Percentiles rank a stretch among this genome's conserved stretches.
phyloP scores from a whole-genome alignment of 768 basidiomycete genomes.

The Rhodotorula graminis region DNA sequence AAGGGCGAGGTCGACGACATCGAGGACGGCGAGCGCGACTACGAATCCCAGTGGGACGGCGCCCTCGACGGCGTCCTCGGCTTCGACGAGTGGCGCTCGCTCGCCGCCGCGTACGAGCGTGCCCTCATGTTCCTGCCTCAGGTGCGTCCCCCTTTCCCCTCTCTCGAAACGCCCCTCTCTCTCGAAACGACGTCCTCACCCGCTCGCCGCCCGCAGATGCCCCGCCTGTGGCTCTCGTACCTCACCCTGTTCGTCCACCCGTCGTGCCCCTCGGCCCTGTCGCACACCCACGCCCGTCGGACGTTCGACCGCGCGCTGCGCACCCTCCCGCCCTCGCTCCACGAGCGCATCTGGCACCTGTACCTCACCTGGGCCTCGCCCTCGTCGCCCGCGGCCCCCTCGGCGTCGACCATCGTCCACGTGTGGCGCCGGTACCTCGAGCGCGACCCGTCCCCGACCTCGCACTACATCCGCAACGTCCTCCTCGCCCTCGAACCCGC shows the following conservation, averaged over 20 bases:
- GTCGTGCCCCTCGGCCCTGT: constrained; percentile 72
- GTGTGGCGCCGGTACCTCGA: constrained; percentile 79
- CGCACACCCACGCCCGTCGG: constrained; percentile 82
- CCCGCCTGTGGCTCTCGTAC: constrained; percentile 90
- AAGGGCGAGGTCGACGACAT: constrained; percentile 45
- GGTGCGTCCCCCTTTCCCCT: constrained; percentile 51
- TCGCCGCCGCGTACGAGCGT: constrained; percentile 83
- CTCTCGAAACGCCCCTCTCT: neutral
- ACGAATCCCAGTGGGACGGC: constrained; percentile 60
- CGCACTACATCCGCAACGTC: constrained; percentile 48
- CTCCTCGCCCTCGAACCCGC: constrained; percentile 48
- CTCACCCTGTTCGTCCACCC: constrained; percentile 84
- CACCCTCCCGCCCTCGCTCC: constrained; percentile 85
- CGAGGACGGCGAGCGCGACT: constrained; percentile 37
- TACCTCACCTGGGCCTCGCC: constrained; percentile 77
- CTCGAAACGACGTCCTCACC: neutral
- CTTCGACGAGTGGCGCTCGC: constrained; percentile 88
- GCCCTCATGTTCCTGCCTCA: constrained; percentile 91
- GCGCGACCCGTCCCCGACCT: constrained; percentile 49
- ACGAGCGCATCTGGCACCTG: constrained; percentile 83
- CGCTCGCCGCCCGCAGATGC: constrained; percentile 57
- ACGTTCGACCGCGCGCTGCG: constrained; percentile 93
- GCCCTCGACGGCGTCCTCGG: constrained; percentile 84
- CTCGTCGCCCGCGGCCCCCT: constrained; percentile 56
- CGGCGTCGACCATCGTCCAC: constrained; percentile 67